Percentiles rank a stretch among this genome's conserved stretches.
Conservation (phyloP, 805 yeast species). For the Ogataea wickerhamii region DNA sequence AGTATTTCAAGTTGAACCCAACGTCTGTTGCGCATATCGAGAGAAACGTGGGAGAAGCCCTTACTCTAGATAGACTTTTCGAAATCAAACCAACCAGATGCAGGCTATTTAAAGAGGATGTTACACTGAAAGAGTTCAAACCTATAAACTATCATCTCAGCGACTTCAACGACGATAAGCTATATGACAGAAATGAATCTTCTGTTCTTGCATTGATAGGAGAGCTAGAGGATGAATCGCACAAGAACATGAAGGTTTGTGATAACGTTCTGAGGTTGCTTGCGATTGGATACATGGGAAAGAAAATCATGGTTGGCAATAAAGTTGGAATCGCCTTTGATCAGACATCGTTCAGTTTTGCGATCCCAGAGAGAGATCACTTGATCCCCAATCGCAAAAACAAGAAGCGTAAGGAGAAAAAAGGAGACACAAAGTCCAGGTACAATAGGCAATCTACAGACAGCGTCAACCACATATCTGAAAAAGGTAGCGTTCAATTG, state of each 20-base stretch:
- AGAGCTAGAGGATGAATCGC: constrained; percentile 25
- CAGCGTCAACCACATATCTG: not conserved
- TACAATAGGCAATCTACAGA: constrained; percentile 1
- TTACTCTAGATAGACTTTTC: constrained; percentile 9
- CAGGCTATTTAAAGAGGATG: constrained; percentile 63
- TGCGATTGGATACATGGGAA: constrained; percentile 34
- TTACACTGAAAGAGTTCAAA: constrained; percentile 54
- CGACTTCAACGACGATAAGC: constrained; percentile 57
- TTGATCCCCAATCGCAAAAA: not conserved
- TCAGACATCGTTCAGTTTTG: constrained; percentile 9
- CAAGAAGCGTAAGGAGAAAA: constrained; percentile 26
- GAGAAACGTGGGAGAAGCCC: constrained; percentile 1
- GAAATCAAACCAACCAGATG: constrained; percentile 41
- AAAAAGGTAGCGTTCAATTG: not conserved
- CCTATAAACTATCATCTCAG: constrained; percentile 51
- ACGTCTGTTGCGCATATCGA: constrained; percentile 6
- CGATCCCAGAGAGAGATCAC: constrained; percentile 10
- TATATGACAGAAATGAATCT: constrained; percentile 34
- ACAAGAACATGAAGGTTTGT: constrained; percentile 26
- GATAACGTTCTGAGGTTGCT: constrained; percentile 34
- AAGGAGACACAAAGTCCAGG: constrained; percentile 25
- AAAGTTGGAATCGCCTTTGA: constrained; percentile 30
- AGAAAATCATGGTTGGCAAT: constrained; percentile 26
- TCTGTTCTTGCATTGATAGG: constrained; percentile 34
- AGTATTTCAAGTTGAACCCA: constrained; percentile 12